These are phyloP conservation scores for Alternaria postmessia DNA, from an alignment of 2,329 filamentous ascomycete genomes.

Conservation along the genomic window DNA sequence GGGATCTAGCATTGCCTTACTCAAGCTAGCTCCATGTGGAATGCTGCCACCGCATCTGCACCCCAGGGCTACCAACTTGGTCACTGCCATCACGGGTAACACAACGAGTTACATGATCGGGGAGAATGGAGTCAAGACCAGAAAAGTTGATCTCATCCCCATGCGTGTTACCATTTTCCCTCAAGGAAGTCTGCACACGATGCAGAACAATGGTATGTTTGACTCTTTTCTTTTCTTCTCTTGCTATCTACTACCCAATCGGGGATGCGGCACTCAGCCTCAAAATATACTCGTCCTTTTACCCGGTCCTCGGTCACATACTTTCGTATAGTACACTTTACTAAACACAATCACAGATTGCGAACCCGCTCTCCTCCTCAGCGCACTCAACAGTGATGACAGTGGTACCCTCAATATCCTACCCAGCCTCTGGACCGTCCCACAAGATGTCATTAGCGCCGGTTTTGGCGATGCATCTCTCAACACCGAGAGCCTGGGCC, in stretches of 20 bases:
- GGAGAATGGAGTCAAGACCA: slow-evolving; percentile 59
- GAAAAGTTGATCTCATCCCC: slow-evolving; percentile 53
- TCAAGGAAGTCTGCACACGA: slow-evolving; percentile 57
- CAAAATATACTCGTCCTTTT: neutral
- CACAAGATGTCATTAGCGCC: slow-evolving; percentile 54
- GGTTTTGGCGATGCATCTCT: slow-evolving; percentile 52
- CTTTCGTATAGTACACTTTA: neutral
- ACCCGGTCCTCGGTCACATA: neutral
- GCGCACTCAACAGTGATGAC: slow-evolving; percentile 60
- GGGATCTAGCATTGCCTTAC: slow-evolving; percentile 58
- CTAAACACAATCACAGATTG: slow-evolving; percentile 49
- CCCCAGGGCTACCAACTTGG: slow-evolving; percentile 59
- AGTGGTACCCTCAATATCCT: slow-evolving; percentile 60
- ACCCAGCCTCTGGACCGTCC: slow-evolving; percentile 54
- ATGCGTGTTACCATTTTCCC: slow-evolving; percentile 62
- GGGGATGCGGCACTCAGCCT: neutral
- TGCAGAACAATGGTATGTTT: slow-evolving; percentile 60
- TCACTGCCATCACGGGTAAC: slow-evolving; percentile 58
- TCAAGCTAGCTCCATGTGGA: slow-evolving; percentile 60
- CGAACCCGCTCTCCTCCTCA: slow-evolving; percentile 59
- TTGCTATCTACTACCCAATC: neutral
- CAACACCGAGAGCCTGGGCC: slow-evolving; percentile 41
- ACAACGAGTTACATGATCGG: slow-evolving; percentile 62
- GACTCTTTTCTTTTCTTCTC: slow-evolving; percentile 9
- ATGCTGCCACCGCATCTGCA: slow-evolving; percentile 63